These are phyloP conservation scores for Pyrenula massariospora DNA, from an alignment of 495 filamentous ascomycete species.

Conservation along the genomic window DNA sequence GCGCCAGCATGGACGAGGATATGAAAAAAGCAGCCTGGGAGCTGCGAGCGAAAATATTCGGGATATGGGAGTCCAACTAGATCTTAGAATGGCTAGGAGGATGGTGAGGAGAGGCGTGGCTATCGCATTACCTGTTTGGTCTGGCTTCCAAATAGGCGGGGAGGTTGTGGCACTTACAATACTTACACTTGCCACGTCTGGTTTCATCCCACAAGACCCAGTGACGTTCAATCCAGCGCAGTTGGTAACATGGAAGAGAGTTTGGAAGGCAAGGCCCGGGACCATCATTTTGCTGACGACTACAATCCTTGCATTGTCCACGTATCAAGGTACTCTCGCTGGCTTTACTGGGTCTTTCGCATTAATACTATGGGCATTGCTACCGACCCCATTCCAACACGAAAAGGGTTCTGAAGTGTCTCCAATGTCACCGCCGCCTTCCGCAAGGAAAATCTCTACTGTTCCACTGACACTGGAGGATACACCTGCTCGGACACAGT, in stretches of 20 bases:
- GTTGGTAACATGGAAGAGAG: not conserved
- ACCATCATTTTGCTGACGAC: not conserved
- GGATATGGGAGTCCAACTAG: not conserved
- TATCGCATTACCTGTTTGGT: slow-evolving; percentile 2
- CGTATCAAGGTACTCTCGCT: not conserved
- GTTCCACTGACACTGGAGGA: slow-evolving; percentile 7
- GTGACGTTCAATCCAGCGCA: not conserved
- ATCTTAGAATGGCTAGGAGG: not conserved
- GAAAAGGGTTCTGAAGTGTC: not conserved
- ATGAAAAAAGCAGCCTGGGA: not conserved
- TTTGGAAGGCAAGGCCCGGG: not conserved
- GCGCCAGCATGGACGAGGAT: not conserved
- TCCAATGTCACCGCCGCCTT: slow-evolving; percentile 1
- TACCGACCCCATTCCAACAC: not conserved
- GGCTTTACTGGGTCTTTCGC: not conserved
- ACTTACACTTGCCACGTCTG: not conserved
- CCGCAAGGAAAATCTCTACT: slow-evolving; percentile 6
- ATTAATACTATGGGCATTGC: not conserved
- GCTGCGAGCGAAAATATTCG: not conserved
- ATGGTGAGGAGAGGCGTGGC: not conserved
- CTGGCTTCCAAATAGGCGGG: slow-evolving; percentile 2
- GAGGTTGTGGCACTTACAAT: slow-evolving; percentile 1
- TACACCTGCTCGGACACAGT: not conserved
- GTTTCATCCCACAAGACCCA: not conserved
- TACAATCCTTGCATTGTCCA: not conserved